Evolutionary conservation across 129 eudicot species (phyloP).

Genomic region (Pittosporum tobira): DNA sequence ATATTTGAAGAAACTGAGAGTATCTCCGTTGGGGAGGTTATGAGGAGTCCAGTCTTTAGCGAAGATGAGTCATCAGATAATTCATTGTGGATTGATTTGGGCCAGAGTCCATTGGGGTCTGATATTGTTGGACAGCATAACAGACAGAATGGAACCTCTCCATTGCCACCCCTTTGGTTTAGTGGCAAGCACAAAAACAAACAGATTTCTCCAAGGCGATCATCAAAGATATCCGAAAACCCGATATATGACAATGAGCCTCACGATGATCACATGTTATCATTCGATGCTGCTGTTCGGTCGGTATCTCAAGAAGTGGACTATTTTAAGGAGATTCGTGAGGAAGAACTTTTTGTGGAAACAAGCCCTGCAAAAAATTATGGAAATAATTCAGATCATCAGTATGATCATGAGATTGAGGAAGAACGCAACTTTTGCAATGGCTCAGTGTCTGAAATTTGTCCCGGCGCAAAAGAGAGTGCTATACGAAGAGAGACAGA

Average conservation of each 20-base stretch:
- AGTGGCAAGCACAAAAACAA: conserved; percentile 60
- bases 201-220: conserved; percentile 56
- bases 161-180: conserved; percentile 85
- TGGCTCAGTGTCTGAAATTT: conserved; percentile 39
- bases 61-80: conserved; percentile 96
- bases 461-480: conserved; percentile 58
- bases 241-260: conserved; percentile 42
- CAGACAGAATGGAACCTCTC: conserved; percentile 51
- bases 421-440: conserved; percentile 44
- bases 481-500: conserved; percentile 97
- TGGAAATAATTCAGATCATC: no score
- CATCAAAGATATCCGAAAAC: conserved; percentile 46
- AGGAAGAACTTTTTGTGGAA: conserved; percentile 35
- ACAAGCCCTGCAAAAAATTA: conserved; percentile 11
- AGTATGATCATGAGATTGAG: conserved; percentile 65
- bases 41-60: conserved; percentile 96
- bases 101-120: conserved; percentile 85
- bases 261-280: conserved; percentile 44
- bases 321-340: conserved; percentile 50
- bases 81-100: conserved; percentile 96
- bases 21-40: conserved; percentile 90
- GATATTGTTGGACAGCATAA: conserved; percentile 34
- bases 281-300: conserved; percentile 94
- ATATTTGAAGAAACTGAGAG: conserved; percentile 89
- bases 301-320: conserved; percentile 82